Percentiles rank a stretch among this genome's conserved stretches.
phyloP scores from a whole-genome alignment of 495 filamentous ascomycete species.

The Trichodelitschia bisporula region DNA sequence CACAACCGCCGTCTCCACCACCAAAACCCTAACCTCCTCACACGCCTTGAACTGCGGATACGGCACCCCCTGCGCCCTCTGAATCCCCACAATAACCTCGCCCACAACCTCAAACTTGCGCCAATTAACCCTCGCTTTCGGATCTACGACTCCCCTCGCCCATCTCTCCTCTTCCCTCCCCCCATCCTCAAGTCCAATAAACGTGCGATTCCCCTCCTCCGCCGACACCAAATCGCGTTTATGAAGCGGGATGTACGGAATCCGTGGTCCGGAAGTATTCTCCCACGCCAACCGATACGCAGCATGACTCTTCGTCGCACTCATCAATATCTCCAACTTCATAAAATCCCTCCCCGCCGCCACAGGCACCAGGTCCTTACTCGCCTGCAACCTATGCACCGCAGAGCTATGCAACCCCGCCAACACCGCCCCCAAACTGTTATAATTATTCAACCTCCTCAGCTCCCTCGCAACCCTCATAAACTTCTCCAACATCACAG shows the following conservation, averaged over 20 bases:
- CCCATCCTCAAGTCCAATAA: conserved; percentile 27
- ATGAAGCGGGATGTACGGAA: conserved; percentile 86
- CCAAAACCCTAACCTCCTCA: conserved; percentile 39
- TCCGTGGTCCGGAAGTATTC: conserved; percentile 69
- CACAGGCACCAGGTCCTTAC: conserved; percentile 46
- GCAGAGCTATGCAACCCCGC: conserved; percentile 78
- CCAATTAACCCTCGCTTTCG: conserved; percentile 61
- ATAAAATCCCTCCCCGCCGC: conserved; percentile 59
- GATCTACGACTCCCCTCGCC: conserved; percentile 6
- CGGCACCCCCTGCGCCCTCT: conserved; percentile 67
- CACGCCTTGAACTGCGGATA: conserved; percentile 45
- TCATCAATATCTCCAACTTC: conserved; percentile 77
- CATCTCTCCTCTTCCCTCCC: not conserved
- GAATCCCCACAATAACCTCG: conserved; percentile 70
- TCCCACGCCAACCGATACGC: conserved; percentile 93
- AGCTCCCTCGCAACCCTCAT: conserved; percentile 43
- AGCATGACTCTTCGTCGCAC: conserved; percentile 69
- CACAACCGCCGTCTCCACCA: conserved; percentile 37
- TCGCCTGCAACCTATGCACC: conserved; percentile 66
- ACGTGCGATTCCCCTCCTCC: conserved; percentile 77
- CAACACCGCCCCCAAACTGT: conserved; percentile 74
- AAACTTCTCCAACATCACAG: conserved; percentile 73
- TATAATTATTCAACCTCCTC: conserved; percentile 88
- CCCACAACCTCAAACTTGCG: conserved; percentile 94
- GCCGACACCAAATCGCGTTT: conserved; percentile 72